A percentile compares a stretch with the other conserved stretches of the same genome.
These are phyloP conservation scores for Diaporthe australafricana DNA, from an alignment of 2,329 filamentous ascomycete genomes.

Conservation along the genomic window DNA sequence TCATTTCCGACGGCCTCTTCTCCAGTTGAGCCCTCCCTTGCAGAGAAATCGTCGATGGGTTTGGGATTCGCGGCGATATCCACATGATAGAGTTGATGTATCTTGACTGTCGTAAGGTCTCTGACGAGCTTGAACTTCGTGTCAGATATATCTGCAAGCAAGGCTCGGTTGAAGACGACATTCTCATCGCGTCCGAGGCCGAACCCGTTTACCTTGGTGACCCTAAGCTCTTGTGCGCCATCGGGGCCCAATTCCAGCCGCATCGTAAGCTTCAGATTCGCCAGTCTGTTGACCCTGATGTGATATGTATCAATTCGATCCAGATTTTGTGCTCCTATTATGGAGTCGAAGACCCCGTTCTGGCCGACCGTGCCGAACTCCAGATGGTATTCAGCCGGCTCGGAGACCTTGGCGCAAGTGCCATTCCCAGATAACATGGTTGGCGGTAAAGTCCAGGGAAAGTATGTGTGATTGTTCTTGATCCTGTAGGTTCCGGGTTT, in stretches of 20 bases:
- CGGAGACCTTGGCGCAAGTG: slow-evolving; percentile 78
- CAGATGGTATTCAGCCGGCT: slow-evolving; percentile 76
- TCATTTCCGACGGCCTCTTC: slow-evolving; percentile 34
- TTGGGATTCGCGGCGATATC: slow-evolving; percentile 73
- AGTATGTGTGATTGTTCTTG: slow-evolving; percentile 84
- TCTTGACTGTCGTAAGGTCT: slow-evolving; percentile 63
- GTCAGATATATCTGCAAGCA: slow-evolving; percentile 82
- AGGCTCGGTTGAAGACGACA: slow-evolving; percentile 81
- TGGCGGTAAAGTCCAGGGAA: slow-evolving; percentile 90
- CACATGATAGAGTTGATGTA: slow-evolving; percentile 65
- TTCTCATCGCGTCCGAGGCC: slow-evolving; percentile 89
- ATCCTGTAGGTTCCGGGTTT: slow-evolving; percentile 53
- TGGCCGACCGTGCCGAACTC: slow-evolving; percentile 68
- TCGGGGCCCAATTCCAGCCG: slow-evolving; percentile 69
- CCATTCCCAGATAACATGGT: slow-evolving; percentile 81
- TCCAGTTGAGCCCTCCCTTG: slow-evolving; percentile 38
- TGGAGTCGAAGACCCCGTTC: slow-evolving; percentile 57
- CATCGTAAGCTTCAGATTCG: slow-evolving; percentile 73
- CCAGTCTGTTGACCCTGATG: slow-evolving; percentile 63
- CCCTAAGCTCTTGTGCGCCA: slow-evolving; percentile 66
- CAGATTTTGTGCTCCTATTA: slow-evolving; percentile 61
- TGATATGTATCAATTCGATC: slow-evolving; percentile 57
- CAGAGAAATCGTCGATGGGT: slow-evolving; percentile 38
- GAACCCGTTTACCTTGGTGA: slow-evolving; percentile 84
- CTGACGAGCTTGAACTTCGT: slow-evolving; percentile 85